These are phyloP conservation scores for Cladosporium sp. DNA, from an alignment of 2,329 filamentous ascomycete genomes.

Conservation along the genomic window DNA sequence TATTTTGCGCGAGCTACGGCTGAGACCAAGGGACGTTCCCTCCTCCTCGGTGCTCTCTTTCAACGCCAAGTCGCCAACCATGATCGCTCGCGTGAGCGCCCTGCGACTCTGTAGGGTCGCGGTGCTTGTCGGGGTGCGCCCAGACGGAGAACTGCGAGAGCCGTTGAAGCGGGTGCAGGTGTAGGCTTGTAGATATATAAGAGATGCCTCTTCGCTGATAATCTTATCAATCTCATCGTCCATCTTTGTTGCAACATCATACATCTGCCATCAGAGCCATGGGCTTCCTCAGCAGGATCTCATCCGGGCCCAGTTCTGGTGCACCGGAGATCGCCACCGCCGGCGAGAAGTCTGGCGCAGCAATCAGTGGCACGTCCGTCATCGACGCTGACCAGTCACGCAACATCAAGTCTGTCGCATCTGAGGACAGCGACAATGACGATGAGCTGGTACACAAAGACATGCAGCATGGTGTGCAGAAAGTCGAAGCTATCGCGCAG, in stretches of 20 bases:
- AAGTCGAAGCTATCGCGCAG: slow-evolving; percentile 24
- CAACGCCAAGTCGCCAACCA: not conserved
- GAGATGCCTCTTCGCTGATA: not conserved
- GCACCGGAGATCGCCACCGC: slow-evolving; percentile 16
- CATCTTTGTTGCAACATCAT: not conserved
- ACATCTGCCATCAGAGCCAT: not conserved
- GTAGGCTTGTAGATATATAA: not conserved
- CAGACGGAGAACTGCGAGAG: slow-evolving; percentile 5
- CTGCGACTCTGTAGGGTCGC: not conserved
- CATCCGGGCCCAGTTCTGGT: slow-evolving; percentile 13
- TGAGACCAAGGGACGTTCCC: not conserved
- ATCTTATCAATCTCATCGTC: slow-evolving; percentile 13
- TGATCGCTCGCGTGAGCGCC: slow-evolving; percentile 4
- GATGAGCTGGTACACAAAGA: slow-evolving; percentile 24
- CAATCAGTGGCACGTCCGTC: not conserved
- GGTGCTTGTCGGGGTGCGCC: not conserved
- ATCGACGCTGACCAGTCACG: slow-evolving; percentile 19
- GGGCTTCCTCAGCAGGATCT: slow-evolving; percentile 17
- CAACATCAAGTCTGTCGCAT: slow-evolving; percentile 19
- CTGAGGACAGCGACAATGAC: slow-evolving; percentile 23
- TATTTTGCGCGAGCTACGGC: not conserved
- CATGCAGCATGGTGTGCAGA: slow-evolving; percentile 24
- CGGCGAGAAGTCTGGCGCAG: slow-evolving; percentile 4
- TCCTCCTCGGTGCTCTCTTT: slow-evolving; percentile 1
- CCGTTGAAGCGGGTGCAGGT: not conserved